These are phyloP conservation scores for Rhodotorula sp. DNA, from an alignment of 1,284 basidiomycete species.

Conservation along the genomic window DNA sequence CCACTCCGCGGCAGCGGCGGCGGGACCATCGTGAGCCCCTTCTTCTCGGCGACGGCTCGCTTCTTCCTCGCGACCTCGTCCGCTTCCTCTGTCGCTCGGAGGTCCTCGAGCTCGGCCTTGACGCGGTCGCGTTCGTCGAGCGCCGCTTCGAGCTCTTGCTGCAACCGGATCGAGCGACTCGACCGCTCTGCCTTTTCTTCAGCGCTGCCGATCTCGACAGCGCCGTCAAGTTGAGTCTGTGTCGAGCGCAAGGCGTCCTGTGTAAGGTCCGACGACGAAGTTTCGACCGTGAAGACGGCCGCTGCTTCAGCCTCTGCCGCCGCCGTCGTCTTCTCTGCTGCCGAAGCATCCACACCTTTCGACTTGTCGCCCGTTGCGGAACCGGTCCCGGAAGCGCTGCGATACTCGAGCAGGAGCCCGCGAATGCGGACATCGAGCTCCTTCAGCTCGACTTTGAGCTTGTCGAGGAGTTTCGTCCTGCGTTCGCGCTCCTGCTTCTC, in stretches of 20 bases:
- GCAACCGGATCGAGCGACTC: constrained; percentile 5
- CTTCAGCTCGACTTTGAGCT: constrained; percentile 20
- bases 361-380: background rate
- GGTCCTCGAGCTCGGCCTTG: constrained; percentile 21
- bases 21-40: background rate
- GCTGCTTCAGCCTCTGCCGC: background rate
- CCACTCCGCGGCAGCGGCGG: too few species aligned
- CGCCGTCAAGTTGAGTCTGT: background rate
- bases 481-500: constrained; percentile 35
- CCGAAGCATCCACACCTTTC: background rate
- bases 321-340: background rate
- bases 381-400: constrained; percentile 11
- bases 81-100: constrained; percentile 14
- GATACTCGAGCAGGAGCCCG: constrained; percentile 25
- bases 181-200: background rate
- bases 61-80: constrained; percentile 3
- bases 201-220: too few species aligned
- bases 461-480: constrained; percentile 10
- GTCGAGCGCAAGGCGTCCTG: background rate
- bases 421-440: constrained; percentile 21
- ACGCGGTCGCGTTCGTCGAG: constrained; percentile 21
- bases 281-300: background rate
- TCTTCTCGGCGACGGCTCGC: too few species aligned
- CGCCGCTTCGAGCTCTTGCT: constrained; percentile 14
- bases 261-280: background rate